A percentile compares a stretch with the other conserved stretches of the same genome.
Evolutionary conservation across 2,329 filamentous ascomycete genomes (phyloP).

Genomic region (Periconia digitata): DNA sequence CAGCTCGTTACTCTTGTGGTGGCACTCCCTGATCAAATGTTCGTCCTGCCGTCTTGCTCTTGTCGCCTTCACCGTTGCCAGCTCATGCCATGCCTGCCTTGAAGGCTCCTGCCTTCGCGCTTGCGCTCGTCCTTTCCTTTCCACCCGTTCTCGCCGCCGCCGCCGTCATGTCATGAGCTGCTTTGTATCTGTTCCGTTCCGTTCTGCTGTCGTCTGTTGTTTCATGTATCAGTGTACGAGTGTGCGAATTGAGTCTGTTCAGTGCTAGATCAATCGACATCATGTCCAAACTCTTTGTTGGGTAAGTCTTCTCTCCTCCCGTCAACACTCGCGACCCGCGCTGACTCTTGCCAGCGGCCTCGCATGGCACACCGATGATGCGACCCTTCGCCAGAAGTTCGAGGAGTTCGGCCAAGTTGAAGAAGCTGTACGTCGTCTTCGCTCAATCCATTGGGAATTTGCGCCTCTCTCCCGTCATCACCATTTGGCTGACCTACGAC

Average conservation of each 20-base stretch:
- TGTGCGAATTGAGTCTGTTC: slow-evolving; percentile 44
- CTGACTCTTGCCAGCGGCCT: slow-evolving; percentile 69
- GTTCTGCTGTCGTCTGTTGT: too few relatives aligned
- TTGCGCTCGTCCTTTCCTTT: slow-evolving; percentile 14
- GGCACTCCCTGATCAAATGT: slow-evolving; percentile 41
- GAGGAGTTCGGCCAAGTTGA: slow-evolving; percentile 88
- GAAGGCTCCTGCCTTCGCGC: slow-evolving; percentile 10
- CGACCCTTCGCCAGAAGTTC: slow-evolving; percentile 84
- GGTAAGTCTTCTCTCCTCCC: slow-evolving; percentile 59
- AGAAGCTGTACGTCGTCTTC: slow-evolving; percentile 80
- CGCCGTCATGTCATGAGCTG: slow-evolving; percentile 23
- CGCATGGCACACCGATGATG: slow-evolving; percentile 96
- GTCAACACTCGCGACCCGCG: background rate
- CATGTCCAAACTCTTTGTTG: slow-evolving; percentile 95
- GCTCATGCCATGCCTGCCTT: slow-evolving; percentile 27
- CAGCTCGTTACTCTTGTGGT: slow-evolving; percentile 7
- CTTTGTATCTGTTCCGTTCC: slow-evolving; percentile 30
- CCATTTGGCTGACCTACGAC: slow-evolving; percentile 19
- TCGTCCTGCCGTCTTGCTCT: slow-evolving; percentile 43
- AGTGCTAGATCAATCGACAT: slow-evolving; percentile 40
- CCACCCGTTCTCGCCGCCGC: slow-evolving; percentile 18
- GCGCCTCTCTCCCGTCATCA: background rate
- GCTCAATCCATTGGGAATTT: background rate
- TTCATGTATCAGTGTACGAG: slow-evolving; percentile 17
- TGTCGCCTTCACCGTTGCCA: slow-evolving; percentile 20